These are phyloP conservation scores for Pseudogymnoascus sp. DNA, from an alignment of 2,329 filamentous ascomycete species.

Conservation along the genomic window DNA sequence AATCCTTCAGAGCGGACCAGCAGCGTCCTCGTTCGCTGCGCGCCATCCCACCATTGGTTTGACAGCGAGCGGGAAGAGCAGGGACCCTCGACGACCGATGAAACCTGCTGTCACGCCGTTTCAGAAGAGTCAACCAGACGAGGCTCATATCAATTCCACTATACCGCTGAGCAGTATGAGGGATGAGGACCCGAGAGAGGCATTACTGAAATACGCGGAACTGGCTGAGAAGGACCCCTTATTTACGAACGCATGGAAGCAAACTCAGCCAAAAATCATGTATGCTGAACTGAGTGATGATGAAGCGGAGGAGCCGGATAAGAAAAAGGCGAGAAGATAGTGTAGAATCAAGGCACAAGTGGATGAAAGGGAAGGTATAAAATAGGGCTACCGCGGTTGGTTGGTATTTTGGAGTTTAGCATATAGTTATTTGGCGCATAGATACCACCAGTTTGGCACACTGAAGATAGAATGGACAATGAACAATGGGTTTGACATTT, in stretches of 20 bases:
- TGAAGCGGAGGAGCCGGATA: constrained; percentile 47
- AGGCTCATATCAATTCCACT: constrained; percentile 77
- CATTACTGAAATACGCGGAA: constrained; percentile 88
- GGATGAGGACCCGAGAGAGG: constrained; percentile 92
- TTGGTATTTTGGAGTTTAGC: neutral
- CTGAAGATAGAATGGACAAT: neutral
- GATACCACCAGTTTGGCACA: neutral
- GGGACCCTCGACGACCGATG: constrained; percentile 78
- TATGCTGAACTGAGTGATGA: constrained; percentile 86
- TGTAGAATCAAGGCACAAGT: neutral
- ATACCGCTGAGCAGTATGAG: constrained; percentile 89
- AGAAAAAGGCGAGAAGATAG: neutral
- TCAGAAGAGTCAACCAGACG: constrained; percentile 80
- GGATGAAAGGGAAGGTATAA: neutral
- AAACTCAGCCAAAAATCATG: constrained; percentile 84
- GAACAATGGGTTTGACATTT: neutral
- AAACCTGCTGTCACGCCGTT: constrained; percentile 81
- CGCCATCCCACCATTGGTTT: constrained; percentile 64
- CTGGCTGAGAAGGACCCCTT: constrained; percentile 86
- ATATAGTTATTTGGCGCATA: constrained; percentile 5
- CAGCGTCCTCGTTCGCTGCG: constrained; percentile 40
- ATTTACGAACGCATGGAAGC: constrained; percentile 89
- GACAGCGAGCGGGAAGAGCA: constrained; percentile 65
- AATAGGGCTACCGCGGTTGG: neutral
- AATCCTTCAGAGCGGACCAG: constrained; percentile 40